Conservation (phyloP, 306 rosid genomes). For the Cucurbita maxima region DNA sequence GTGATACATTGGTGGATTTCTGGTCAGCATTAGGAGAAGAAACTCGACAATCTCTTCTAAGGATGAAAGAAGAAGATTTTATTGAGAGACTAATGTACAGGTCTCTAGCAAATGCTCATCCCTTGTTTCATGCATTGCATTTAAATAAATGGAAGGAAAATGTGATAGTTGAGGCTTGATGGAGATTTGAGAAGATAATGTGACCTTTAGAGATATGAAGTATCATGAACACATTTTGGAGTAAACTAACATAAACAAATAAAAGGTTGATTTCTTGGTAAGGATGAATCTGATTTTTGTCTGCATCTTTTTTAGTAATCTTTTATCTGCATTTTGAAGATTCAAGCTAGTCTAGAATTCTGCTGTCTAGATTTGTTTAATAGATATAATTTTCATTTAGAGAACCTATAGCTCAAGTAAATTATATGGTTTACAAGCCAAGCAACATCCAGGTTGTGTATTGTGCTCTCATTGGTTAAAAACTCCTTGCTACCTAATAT, state of each 20-base stretch:
- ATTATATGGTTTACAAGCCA: not conserved
- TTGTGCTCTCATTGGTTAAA: not conserved
- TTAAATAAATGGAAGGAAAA: slow-evolving; percentile 12
- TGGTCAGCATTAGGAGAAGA: slow-evolving; percentile 99
- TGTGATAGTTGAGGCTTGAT: not conserved
- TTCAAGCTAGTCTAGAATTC: not conserved
- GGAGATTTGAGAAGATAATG: not conserved
- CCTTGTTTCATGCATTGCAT: slow-evolving; percentile 15
- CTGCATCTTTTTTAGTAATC: not conserved
- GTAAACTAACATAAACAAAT: not conserved
- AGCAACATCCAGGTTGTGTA: not conserved
- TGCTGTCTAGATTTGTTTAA: not conserved
- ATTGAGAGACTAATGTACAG: slow-evolving; percentile 98
- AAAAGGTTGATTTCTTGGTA: not conserved
- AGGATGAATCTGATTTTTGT: not conserved
- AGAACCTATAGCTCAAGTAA: not conserved
- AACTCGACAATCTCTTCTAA: slow-evolving; percentile 81
- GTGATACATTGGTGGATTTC: slow-evolving; percentile 90
- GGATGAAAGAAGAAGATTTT: slow-evolving; percentile 99
- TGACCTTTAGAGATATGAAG: not conserved
- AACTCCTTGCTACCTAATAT: not conserved
- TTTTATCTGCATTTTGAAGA: not conserved
- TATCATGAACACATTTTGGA: not conserved
- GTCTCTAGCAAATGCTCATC: slow-evolving; percentile 35
- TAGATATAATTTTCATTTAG: not conserved